These are phyloP conservation scores for Syzygium aqueum DNA, from an alignment of 345 rosid genomes.

Conservation along the genomic window DNA sequence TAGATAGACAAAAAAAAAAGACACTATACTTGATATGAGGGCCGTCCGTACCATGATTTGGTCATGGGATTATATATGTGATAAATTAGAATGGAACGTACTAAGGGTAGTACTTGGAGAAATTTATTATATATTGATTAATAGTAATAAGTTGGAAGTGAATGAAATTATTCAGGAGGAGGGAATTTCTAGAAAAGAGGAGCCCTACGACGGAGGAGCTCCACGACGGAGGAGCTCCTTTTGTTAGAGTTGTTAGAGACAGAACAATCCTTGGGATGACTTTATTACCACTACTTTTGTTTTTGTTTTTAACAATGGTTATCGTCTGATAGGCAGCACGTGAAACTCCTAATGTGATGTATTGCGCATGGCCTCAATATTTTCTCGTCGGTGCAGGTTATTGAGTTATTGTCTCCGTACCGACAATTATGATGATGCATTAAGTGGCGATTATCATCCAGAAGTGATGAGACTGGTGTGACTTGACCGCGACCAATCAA, in stretches of 20 bases:
- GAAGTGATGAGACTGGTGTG: neutral
- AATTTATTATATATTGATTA: neutral
- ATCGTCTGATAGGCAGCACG: neutral
- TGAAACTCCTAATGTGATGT: neutral
- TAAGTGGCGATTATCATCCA: no score
- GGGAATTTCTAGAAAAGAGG: slow-evolving; percentile 41
- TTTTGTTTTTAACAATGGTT: slow-evolving; percentile 14
- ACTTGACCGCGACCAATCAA: neutral
- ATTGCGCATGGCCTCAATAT: neutral
- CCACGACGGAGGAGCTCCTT: slow-evolving; percentile 89
- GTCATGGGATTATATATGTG: neutral
- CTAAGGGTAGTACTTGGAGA: neutral
- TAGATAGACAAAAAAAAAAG: neutral
- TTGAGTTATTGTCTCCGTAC: neutral
- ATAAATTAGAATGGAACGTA: neutral
- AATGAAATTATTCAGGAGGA: neutral
- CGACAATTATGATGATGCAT: no score
- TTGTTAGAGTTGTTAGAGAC: slow-evolving; percentile 61
- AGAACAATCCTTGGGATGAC: slow-evolving; percentile 53
- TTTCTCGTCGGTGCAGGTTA: neutral
- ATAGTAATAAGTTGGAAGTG: neutral
- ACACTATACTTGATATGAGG: neutral
- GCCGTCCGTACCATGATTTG: neutral
- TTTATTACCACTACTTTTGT: slow-evolving; percentile 33
- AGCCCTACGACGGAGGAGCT: no score